Evolutionary conservation across 163 green algal species (phyloP), one percentile per base, ranked within the genome.

Genomic region (Coccomyxa subellipsoidea): DNA sequence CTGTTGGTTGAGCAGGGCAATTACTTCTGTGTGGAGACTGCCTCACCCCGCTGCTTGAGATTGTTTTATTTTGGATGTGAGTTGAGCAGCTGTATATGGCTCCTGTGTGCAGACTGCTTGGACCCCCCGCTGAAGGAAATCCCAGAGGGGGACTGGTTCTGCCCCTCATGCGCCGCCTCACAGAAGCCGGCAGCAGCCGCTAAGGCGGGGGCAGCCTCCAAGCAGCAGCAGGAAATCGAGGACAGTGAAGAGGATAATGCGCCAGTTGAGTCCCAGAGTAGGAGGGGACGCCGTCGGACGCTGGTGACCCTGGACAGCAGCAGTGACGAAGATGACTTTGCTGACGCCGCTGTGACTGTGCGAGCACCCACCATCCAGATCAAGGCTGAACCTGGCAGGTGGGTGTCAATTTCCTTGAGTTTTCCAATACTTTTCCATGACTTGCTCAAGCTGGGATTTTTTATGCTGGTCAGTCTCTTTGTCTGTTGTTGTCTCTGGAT

Each of bases 81-180:
- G n/a, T n/a, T n/a, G n/a, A n/a, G n/a, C n/a, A n/a, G n/a, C n/a
- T n/a, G n/a, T n/a, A n/a, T n/a, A n/a, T n/a, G n/a, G n/a, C n/a
- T n/a, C n/a, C n/a, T n/a, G n/a, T n/a, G n/a, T n/a, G n/a, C n/a
- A 76, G 36, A 70, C 38, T 93, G 90, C 83, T 23, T 73, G 66
- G 66, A 73, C 0, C 87, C 85, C 7, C 54, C 38, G 29, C 76
- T 91, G 32, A 32, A 81, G 27, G 77, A 69, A 34, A 82, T 92
- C 4, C 89, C 89, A 35, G 38, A 84, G 40, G 89, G 85, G 54
- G 82, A 90, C 76, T 94, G 90, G 90, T 89, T 89, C 76, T 94
- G 90, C 85, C 78, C 83, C 18, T 35, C 66, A 12, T 93, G 89
- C 84, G 31, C 81, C 34, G 54, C 32, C 31, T 12, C 47, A 18